Evolutionary conservation across 768 basidiomycete species (phyloP), one percentile per base, ranked within the genome.

Genomic region (Mycena belliarum): DNA sequence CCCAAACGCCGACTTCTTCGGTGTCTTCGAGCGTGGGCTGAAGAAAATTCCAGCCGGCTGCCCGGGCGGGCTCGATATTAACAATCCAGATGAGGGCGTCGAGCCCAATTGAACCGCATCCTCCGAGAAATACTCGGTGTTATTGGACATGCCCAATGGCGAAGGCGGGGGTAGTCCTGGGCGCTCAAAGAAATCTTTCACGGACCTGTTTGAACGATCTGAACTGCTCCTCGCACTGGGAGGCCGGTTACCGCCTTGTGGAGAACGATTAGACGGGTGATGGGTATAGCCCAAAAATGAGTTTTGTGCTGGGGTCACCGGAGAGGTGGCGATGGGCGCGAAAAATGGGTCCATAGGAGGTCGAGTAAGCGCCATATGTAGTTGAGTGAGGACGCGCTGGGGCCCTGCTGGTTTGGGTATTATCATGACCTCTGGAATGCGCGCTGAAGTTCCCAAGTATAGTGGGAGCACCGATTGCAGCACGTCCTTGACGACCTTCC

Each of bases 401-500:
- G 97, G 97, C 6, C 97, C 96, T 18, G 91, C 95, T 11, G 96
- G 96, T 73, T 98, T 99, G 21, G 95, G 96, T 37, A 98, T 88
- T 63, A 99, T 93, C 82, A 98, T 91, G 26, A 99, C 85, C 65
- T 99, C 97, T 1, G 97, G 88, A 12, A 89, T 70, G 16, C 75
- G 68, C 21, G 54, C 32, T 66, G 76, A 57, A 12, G 81, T 73
- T 33, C 75, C 71, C 21, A 73, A 65, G 50, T 81, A 82, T 1
- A 79, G 78, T 37, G 70, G 70, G 60, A 89, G 75, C 20, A 87
- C 76, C 18, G 83, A 84, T 63, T 95, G 89, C 20, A 98, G 79
- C 12, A 88, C 79, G 63, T 98, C 95, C 68, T 91, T 93, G 49
- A 95, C 87, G 33, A 81, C 66, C 70, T 93, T 95, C 80, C 91